Conservation (phyloP, 768 basidiomycete species). For the Russula olivacea region DNA sequence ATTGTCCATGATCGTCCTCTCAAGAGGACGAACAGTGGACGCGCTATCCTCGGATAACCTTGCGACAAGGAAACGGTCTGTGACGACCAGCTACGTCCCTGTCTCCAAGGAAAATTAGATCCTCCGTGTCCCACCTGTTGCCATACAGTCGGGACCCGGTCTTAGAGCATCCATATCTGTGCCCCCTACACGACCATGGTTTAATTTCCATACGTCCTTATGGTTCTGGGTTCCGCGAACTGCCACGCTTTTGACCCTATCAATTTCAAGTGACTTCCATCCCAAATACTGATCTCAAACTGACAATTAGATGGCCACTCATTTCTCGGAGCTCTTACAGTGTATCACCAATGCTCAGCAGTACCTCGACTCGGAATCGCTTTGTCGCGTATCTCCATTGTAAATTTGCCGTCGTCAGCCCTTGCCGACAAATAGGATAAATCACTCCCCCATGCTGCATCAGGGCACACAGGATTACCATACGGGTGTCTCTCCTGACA, state of each 20-base stretch:
- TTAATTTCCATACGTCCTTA: neutral
- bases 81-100: neutral
- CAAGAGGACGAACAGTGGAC: neutral
- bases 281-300: neutral
- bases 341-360: neutral
- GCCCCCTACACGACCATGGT: neutral
- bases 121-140: neutral
- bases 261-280: neutral
- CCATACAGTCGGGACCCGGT: neutral
- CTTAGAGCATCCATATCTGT: neutral
- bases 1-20: neutral
- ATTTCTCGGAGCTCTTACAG: neutral
- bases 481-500: neutral
- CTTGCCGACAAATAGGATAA: too few relatives aligned
- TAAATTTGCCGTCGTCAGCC: neutral
- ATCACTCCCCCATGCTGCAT: neutral
- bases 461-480: neutral
- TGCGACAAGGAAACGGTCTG: too few relatives aligned
- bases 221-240: neutral
- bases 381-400: too few relatives aligned
- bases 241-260: neutral
- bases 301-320: neutral
- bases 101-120: constrained; percentile 3
- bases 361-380: too few relatives aligned
- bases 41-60: neutral